Evolutionary conservation across 495 filamentous ascomycete genomes (phyloP).

Genomic region (Daldinia loculata): DNA sequence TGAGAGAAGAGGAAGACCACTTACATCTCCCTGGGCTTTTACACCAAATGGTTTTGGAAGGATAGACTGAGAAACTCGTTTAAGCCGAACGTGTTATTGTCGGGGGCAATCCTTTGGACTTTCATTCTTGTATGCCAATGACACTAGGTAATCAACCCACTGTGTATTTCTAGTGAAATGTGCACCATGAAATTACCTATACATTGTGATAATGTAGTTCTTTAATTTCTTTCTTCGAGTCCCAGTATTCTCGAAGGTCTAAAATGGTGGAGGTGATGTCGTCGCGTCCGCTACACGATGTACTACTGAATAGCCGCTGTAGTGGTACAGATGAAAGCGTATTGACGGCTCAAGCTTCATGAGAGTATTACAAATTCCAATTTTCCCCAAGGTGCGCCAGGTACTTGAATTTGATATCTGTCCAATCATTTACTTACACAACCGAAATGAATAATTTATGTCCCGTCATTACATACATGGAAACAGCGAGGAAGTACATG

Average conservation of each 20-base stretch:
- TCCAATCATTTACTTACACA: not conserved
- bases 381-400: not conserved
- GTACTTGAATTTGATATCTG: not conserved
- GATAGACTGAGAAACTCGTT: not conserved
- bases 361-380: no score
- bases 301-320: not conserved
- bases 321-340: not conserved
- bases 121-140: no score
- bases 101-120: no score
- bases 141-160: no score
- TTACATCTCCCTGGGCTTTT: not conserved
- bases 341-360: no score
- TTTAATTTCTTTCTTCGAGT: no score
- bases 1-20: not conserved
- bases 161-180: no score
- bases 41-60: not conserved
- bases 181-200: no score
- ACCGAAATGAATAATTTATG: not conserved
- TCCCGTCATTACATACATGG: not conserved
- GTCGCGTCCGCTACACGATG: not conserved
- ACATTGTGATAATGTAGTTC: no score
- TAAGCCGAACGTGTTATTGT: not conserved
- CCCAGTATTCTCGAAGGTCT: not conserved
- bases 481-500: not conserved
- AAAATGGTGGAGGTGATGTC: not conserved